Percentiles rank a stretch among this genome's conserved stretches.
Conservation (phyloP, 169 alveolate genomes). For the Babesia caballi region DNA sequence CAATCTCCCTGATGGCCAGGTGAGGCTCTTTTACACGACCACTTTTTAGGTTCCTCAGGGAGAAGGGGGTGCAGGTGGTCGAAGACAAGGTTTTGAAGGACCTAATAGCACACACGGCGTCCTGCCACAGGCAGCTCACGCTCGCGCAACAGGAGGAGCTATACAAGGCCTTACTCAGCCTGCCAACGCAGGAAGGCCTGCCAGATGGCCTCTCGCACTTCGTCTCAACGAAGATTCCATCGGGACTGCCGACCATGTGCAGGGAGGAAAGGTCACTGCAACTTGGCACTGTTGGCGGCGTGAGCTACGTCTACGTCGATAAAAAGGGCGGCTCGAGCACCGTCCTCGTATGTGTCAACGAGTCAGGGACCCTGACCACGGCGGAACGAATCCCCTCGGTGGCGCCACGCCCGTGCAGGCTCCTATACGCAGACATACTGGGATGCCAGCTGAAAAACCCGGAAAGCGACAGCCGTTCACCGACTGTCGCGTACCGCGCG, state of each 20-base stretch:
- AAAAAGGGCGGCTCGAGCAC: background rate
- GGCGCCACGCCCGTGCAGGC: background rate
- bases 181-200: background rate
- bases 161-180: conserved; percentile 11
- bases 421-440: background rate
- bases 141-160: conserved; percentile 40
- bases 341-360: conserved; percentile 21
- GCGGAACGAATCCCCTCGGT: conserved; percentile 4
- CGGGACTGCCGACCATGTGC: conserved; percentile 38
- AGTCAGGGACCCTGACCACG: conserved; percentile 10
- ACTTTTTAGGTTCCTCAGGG: background rate
- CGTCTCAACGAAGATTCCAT: conserved; percentile 29
- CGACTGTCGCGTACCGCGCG: background rate
- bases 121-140: conserved; percentile 17
- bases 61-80: background rate
- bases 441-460: background rate
- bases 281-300: conserved; percentile 37
- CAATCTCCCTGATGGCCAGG: background rate
- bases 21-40: background rate
- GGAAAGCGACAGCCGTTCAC: background rate
- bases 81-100: background rate
- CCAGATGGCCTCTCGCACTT: conserved; percentile 6
- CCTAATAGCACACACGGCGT: conserved; percentile 7
- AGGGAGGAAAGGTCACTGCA: conserved; percentile 5
- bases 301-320: conserved; percentile 3